Percentiles rank a stretch among this genome's conserved stretches.
These are phyloP conservation scores for Endocladia muricata DNA, from an alignment of 31 red algal genomes.

Conservation along the genomic window DNA sequence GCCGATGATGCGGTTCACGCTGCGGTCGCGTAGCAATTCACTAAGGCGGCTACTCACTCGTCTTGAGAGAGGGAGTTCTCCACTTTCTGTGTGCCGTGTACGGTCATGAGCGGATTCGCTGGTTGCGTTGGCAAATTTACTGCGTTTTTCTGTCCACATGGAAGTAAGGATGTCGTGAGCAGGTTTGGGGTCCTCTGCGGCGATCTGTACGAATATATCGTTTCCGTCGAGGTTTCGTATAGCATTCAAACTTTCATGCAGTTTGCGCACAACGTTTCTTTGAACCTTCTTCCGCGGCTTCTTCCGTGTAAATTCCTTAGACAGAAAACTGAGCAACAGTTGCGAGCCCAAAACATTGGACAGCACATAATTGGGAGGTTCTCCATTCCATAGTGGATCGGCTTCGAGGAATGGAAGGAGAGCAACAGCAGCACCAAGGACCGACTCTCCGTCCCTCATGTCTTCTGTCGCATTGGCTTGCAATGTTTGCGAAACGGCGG, in stretches of 20 bases:
- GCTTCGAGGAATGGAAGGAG: constrained; percentile 34
- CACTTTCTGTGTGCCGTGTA: not conserved
- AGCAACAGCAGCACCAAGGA: constrained; percentile 13
- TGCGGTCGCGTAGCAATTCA: not conserved
- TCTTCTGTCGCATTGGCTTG: constrained; percentile 25
- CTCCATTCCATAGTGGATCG: not conserved
- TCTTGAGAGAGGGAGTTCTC: constrained; percentile 20
- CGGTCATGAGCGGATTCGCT: not conserved
- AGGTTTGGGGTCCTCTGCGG: constrained; percentile 23
- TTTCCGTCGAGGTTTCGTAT: not conserved
- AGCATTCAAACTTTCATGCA: constrained; percentile 8
- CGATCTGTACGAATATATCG: constrained; percentile 47
- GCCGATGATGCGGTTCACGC: constrained; percentile 18
- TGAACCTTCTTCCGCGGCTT: constrained; percentile 21
- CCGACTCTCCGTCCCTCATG: constrained; percentile 37
- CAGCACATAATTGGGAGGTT: constrained; percentile 30
- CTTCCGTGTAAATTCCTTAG: constrained; percentile 32
- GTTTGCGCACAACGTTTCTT: not conserved
- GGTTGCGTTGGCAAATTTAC: not conserved
- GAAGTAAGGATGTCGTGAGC: constrained; percentile 11
- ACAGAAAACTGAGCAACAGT: constrained; percentile 6
- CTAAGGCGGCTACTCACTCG: not conserved
- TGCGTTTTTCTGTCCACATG: constrained; percentile 6
- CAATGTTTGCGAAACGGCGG: constrained; percentile 40
- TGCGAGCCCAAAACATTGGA: constrained; percentile 18